Conservation (phyloP, 345 rosid species). For the Nasturtium officinale region DNA sequence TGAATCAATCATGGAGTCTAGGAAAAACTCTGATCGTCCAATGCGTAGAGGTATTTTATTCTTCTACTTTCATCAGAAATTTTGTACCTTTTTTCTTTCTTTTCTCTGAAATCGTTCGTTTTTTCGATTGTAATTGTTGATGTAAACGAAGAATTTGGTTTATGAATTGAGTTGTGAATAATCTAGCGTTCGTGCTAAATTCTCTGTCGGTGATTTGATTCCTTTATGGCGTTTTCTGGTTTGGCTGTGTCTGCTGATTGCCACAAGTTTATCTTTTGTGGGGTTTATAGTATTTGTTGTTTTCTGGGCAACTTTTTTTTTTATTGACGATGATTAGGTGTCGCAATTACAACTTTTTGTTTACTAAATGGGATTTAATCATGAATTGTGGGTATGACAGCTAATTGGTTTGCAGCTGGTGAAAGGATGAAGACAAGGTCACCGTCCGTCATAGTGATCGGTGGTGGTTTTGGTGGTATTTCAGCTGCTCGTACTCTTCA, state of each 20-base stretch:
- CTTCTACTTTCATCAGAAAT: not conserved
- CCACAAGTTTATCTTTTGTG: constrained; percentile 20
- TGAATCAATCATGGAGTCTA: constrained; percentile 60
- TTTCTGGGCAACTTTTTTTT: not conserved
- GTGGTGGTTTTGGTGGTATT: constrained; percentile 87
- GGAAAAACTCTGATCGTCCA: constrained; percentile 74
- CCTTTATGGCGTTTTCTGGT: not conserved
- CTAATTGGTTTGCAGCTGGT: constrained; percentile 56
- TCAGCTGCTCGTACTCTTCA: constrained; percentile 91
- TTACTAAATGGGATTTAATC: not conserved
- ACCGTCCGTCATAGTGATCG: constrained; percentile 91
- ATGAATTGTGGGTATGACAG: constrained; percentile 32
- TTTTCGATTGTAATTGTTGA: not conserved
- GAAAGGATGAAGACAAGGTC: constrained; percentile 59
- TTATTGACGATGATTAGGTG: not conserved
- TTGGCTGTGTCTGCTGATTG: constrained; percentile 21
- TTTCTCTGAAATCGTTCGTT: not conserved
- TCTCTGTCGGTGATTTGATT: constrained; percentile 35
- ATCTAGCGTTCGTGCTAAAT: not conserved
- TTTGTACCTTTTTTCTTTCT: no score
- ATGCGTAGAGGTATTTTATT: constrained; percentile 60
- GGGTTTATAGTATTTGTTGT: not conserved
- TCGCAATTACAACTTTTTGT: constrained; percentile 8
- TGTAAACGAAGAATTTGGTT: not conserved
- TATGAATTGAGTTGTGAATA: not conserved